These are phyloP conservation scores for Trametes polyzona DNA, from an alignment of 1,284 basidiomycete species.

Conservation along the genomic window DNA sequence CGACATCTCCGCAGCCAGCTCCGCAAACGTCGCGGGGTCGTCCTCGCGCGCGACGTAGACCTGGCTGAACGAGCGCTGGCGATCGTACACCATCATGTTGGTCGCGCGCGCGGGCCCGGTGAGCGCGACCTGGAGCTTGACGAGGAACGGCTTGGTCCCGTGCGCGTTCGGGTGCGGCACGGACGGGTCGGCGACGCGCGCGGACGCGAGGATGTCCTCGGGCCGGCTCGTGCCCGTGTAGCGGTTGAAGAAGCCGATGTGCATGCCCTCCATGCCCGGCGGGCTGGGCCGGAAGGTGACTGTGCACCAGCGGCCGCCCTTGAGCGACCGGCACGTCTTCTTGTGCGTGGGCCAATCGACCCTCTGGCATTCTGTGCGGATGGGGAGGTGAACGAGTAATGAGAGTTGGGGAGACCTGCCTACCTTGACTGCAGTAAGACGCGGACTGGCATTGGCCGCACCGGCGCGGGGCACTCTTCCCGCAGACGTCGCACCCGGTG, in stretches of 20 bases:
- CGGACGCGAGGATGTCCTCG: not conserved
- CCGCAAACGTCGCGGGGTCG: constrained; percentile 19
- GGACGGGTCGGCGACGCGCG: not conserved
- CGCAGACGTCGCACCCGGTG: constrained; percentile 45
- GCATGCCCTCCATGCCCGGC: constrained; percentile 21
- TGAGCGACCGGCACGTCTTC: constrained; percentile 40
- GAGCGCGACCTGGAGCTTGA: constrained; percentile 43
- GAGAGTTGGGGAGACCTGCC: not conserved
- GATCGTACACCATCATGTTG: constrained; percentile 45
- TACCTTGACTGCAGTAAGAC: constrained; percentile 43
- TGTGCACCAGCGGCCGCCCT: constrained; percentile 44
- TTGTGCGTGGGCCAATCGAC: constrained; percentile 47
- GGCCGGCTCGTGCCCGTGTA: constrained; percentile 7
- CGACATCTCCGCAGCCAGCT: constrained; percentile 24
- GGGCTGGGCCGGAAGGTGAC: constrained; percentile 31
- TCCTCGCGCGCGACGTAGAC: constrained; percentile 31
- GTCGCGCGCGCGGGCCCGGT: not conserved
- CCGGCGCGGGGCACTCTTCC: constrained; percentile 35
- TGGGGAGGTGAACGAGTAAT: not conserved
- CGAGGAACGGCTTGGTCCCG: constrained; percentile 41
- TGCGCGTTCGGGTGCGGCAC: constrained; percentile 38
- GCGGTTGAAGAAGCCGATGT: constrained; percentile 14
- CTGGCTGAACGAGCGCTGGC: constrained; percentile 40
- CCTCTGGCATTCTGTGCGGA: constrained; percentile 41
- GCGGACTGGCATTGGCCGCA: constrained; percentile 43